Base-by-base conservation (phyloP, 352 stramenopile genomes). In the Phytophthora meadii region DNA sequence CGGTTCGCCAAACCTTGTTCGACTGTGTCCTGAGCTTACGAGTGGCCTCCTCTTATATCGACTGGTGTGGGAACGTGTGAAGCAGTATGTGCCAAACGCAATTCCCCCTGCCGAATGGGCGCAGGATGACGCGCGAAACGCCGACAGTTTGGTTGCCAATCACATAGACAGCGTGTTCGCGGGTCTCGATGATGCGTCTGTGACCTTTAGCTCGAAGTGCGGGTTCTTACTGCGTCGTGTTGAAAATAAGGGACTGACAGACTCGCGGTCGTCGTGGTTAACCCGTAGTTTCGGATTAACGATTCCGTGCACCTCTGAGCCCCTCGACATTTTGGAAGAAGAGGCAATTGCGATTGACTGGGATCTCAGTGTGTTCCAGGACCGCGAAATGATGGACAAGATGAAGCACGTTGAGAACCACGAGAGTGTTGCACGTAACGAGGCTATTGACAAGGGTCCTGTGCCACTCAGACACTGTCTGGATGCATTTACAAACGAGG, bases 281-380 rank as follows among this genome's bases (percentile, higher is more conserved):
- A 90, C 77, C 11, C 82, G 88, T 11, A 91, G 80, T 56, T 96
- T 96, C 52, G 88, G 88, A 22, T 77, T 78, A 30, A 90, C 84
- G 24, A 93, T 96, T 47, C 84, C 88, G 12, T 96, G 88, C 70
- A 93, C 77, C 1, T 69, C 78, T 7, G 82, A 93, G 22, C 73
- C 82, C 11, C 54, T 96, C 2, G 87, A 93, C 40, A 84, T 96
- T 52, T 65, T 94, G 36, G 88, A 96, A 40, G 88, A 96, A 63
- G 88, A 96, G 59, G 87, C 85, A 3, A 93, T 96, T 55, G 84
- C 88, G 5, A 90, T 96, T 48, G 88, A 96, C 59, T 96, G 88
- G 88, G 88, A 95, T 54, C 58, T 96, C 5, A 73, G 80, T 45
- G 79, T 96, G 17, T 92, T 96, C 63, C 87, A 96, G 67, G 77